These are phyloP conservation scores for Gossypium raimondii DNA, from an alignment of 345 rosid genomes.

Conservation along the genomic window DNA sequence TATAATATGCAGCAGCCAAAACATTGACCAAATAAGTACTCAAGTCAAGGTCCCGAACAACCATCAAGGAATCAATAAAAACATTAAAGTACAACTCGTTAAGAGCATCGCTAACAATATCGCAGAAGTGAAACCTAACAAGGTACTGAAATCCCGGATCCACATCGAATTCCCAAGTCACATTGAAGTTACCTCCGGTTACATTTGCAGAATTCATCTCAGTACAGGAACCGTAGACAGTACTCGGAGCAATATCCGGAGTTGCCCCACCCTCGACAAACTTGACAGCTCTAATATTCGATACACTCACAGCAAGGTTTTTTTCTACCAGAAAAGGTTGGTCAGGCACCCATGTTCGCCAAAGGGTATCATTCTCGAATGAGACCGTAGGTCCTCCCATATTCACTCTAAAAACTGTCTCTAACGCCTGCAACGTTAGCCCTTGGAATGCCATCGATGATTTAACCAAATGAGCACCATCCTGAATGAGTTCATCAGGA, in stretches of 20 bases:
- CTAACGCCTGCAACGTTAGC: constrained; percentile 52
- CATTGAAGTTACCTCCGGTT: constrained; percentile 51
- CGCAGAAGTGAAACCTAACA: constrained; percentile 84
- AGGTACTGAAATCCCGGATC: constrained; percentile 65
- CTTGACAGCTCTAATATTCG: constrained; percentile 45
- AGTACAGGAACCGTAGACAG: constrained; percentile 66
- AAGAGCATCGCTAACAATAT: constrained; percentile 45
- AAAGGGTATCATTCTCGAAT: constrained; percentile 56
- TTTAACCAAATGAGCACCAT: constrained; percentile 26
- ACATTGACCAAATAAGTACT: constrained; percentile 18
- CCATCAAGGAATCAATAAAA: constrained; percentile 52
- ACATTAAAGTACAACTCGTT: constrained; percentile 71
- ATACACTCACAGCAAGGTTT: constrained; percentile 36
- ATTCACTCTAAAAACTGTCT: constrained; percentile 72
- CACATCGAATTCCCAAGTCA: constrained; percentile 72
- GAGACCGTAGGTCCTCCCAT: constrained; percentile 77
- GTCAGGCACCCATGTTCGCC: constrained; percentile 80
- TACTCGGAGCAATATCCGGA: constrained; percentile 47
- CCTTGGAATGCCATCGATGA: constrained; percentile 39
- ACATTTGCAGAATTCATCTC: constrained; percentile 47
- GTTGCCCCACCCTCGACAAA: constrained; percentile 50
- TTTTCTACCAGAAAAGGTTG: constrained; percentile 28
- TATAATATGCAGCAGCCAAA: constrained; percentile 45
- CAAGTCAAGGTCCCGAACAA: constrained; percentile 45
- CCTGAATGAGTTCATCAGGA: constrained; percentile 53